Base-by-base conservation (phyloP, 2,329 filamentous ascomycete genomes). In the Corinectria fuckeliana region DNA sequence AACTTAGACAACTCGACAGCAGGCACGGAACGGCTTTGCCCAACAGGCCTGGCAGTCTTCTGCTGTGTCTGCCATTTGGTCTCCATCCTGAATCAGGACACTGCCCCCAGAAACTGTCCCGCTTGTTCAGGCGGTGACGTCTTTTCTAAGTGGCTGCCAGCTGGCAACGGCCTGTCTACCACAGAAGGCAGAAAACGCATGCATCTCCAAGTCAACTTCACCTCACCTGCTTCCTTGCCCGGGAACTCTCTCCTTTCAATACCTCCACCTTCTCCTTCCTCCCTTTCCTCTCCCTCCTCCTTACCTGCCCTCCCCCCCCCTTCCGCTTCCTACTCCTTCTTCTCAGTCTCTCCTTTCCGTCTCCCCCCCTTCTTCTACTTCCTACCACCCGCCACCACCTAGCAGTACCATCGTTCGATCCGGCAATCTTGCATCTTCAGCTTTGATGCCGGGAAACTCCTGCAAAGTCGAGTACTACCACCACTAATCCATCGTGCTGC, bases 121-220 rank as follows among this genome's bases (percentile, higher is more conserved):
- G n/a, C 9, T 16, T 28, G 23, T 7, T 3, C 20, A n/a, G 32
- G 34, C 23, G 32, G 16, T 18, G n/a, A 16, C 42, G n/a, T 25
- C n/a, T 4, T 51, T 28, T 11, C 4, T n/a, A 23, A 25, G n/a
- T 23, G 50, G 45, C 25, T 30, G 32, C 60, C 62, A 63, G 53
- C 53, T 60, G 62, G 56, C 56, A 57, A 50, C 52, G n/a, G 18
- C 28, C 36, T 11, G n/a, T 9, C 32, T 36, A 34, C 5, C 21
- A 39, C 21, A 25, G 21, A 51, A 45, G 8, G 23, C 42, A 10
- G n/a, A n/a, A 45, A 16, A 18, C 42, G n/a, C n/a, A 25, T 20
- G 42, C 21, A 21, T 36, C 18, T 26, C 6, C 18, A 45, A 11
- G 18, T 55, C 61, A 51, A 4, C 47, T 56, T 57, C 23, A 18